These are phyloP conservation scores for Entophlyctis helioformis DNA, from an alignment of 192 early-diverging fungal species.

Conservation along the genomic window DNA sequence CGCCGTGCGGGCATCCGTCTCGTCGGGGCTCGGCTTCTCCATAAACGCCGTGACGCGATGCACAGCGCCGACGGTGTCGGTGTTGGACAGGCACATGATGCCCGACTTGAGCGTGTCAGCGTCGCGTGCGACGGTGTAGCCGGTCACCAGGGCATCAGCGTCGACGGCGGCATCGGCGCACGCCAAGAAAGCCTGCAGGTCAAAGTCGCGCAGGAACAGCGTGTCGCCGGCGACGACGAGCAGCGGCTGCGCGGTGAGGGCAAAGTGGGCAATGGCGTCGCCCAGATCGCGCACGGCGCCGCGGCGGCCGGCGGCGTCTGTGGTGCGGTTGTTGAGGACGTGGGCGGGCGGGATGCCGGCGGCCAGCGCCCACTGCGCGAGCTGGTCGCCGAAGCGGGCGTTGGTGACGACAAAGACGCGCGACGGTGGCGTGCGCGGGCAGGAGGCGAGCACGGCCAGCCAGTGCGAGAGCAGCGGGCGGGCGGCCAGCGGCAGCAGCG, in stretches of 20 bases:
- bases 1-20: constrained; percentile 29
- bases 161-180: not conserved
- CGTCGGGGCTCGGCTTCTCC: constrained; percentile 38
- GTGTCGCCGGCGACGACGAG: constrained; percentile 53
- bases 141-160: constrained; percentile 20
- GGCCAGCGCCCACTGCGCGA: constrained; percentile 27
- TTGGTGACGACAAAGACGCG: constrained; percentile 45
- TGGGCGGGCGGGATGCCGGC: constrained; percentile 15
- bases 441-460: not conserved
- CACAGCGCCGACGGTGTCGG: constrained; percentile 16
- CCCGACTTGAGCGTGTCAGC: constrained; percentile 41
- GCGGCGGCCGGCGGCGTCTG: constrained; percentile 32
- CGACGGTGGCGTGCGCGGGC: no score
- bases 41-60: constrained; percentile 25
- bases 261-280: constrained; percentile 23
- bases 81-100: no score
- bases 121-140: constrained; percentile 37
- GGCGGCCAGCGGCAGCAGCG: constrained; percentile 15
- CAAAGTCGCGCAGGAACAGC: constrained; percentile 41
- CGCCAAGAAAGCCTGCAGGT: constrained; percentile 20
- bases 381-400: constrained; percentile 16
- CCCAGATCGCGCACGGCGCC: constrained; percentile 45
- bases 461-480: constrained; percentile 19
- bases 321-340: constrained; percentile 36
- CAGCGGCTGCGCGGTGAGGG: constrained; percentile 19